phyloP scores from a whole-genome alignment of 768 basidiomycete genomes.

The Kwoniella sp. region DNA sequence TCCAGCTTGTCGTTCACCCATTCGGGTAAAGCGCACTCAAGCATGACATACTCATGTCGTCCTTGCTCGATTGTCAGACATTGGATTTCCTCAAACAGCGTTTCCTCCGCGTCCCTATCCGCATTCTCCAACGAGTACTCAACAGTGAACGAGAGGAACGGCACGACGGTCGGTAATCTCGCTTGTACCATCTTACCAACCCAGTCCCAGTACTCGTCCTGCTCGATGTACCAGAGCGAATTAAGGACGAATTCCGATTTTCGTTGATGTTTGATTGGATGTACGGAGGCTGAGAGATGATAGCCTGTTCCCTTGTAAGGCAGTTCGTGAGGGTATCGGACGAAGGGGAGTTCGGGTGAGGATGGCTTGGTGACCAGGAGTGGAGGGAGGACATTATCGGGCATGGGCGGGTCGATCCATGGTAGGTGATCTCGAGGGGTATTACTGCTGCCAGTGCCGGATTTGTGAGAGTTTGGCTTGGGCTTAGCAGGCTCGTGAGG shows the following conservation, averaged over 20 bases:
- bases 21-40: conserved; percentile 11
- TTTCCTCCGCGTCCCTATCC: background rate
- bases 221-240: conserved; percentile 14
- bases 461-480: background rate
- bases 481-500: background rate
- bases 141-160: background rate
- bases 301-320: conserved; percentile 10
- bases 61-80: background rate
- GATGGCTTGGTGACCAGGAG: conserved; percentile 1
- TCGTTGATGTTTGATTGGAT: conserved; percentile 2
- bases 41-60: conserved; percentile 12
- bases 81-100: background rate
- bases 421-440: background rate
- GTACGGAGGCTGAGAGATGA: conserved; percentile 6
- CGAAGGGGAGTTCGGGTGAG: conserved; percentile 2
- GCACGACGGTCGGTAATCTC: background rate
- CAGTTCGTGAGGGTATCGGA: background rate
- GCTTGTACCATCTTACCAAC: conserved; percentile 3
- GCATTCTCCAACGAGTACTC: background rate
- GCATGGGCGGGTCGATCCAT: background rate
- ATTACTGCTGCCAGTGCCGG: background rate
- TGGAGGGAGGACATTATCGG: background rate
- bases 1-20: conserved; percentile 9
- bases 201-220: conserved; percentile 11
- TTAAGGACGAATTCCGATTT: conserved; percentile 4